A percentile compares a stretch with the other conserved stretches of the same genome.
These are phyloP conservation scores for Colletotrichum trifolii DNA, from an alignment of 2,329 filamentous ascomycete species.

Conservation along the genomic window DNA sequence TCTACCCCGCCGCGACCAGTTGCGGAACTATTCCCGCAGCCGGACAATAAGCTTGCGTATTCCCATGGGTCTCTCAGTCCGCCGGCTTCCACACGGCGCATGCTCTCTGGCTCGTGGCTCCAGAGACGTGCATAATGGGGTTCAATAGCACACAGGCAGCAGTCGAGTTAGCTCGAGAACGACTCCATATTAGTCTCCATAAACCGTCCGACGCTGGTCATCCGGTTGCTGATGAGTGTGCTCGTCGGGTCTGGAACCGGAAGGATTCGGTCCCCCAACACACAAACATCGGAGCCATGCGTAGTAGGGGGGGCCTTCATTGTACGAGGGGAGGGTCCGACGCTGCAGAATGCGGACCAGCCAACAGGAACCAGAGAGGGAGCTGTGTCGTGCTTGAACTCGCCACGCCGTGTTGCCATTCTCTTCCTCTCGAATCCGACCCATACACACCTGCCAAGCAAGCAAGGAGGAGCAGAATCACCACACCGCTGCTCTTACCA, in stretches of 20 bases:
- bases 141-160: constrained; percentile 6
- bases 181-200: constrained; percentile 22
- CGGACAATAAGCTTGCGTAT: neutral
- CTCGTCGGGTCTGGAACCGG: constrained; percentile 10
- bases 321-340: neutral
- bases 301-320: neutral
- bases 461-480: neutral
- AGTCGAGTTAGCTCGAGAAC: neutral
- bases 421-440: neutral
- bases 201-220: constrained; percentile 13
- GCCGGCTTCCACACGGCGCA: neutral
- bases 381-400: neutral
- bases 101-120: neutral
- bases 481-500: constrained; percentile 3
- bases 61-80: constrained; percentile 7
- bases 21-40: constrained; percentile 28
- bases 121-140: constrained; percentile 1
- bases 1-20: constrained; percentile 3
- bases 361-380: neutral
- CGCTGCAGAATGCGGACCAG: neutral
- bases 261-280: neutral
- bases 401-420: neutral
- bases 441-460: neutral
- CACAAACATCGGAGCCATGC: neutral
- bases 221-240: neutral